Evolutionary conservation across 179 eudicot species (phyloP).

Genomic region (Spergularia azorica): DNA sequence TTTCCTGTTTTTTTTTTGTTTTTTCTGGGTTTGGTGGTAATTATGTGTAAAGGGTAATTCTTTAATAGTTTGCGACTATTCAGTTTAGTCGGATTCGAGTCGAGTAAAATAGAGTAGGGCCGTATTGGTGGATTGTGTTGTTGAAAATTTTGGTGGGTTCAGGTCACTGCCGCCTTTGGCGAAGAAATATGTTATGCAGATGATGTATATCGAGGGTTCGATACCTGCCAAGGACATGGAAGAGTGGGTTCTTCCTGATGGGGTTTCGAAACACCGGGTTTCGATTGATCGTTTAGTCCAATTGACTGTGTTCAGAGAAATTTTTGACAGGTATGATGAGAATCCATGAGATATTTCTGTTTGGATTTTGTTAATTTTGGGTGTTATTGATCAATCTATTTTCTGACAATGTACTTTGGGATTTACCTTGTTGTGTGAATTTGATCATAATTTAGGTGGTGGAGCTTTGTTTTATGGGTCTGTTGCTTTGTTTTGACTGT

Average conservation of each 20-base stretch:
- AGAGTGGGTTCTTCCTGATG: constrained; percentile 95
- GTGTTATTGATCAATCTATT: not conserved
- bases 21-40: not conserved
- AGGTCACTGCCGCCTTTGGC: constrained; percentile 96
- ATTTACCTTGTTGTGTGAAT: not conserved
- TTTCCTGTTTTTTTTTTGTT: not conserved
- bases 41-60: not conserved
- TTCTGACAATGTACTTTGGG: not conserved
- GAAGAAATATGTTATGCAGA: constrained; percentile 79
- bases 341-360: not conserved
- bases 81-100: too few relatives aligned
- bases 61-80: too few relatives aligned
- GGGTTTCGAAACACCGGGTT: constrained; percentile 76
- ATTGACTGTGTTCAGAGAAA: constrained; percentile 69
- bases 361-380: not conserved
- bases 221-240: constrained; percentile 68
- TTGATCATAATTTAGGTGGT: too few relatives aligned
- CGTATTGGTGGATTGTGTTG: not conserved
- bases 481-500: too few relatives aligned
- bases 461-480: too few relatives aligned
- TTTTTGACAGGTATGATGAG: constrained; percentile 65
- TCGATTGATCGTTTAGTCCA: constrained; percentile 88
- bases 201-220: constrained; percentile 76
- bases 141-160: constrained; percentile 20
- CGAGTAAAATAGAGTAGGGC: too few relatives aligned